Base-by-base conservation (phyloP, 345 rosid species). In the Cardamine resedifolia region DNA sequence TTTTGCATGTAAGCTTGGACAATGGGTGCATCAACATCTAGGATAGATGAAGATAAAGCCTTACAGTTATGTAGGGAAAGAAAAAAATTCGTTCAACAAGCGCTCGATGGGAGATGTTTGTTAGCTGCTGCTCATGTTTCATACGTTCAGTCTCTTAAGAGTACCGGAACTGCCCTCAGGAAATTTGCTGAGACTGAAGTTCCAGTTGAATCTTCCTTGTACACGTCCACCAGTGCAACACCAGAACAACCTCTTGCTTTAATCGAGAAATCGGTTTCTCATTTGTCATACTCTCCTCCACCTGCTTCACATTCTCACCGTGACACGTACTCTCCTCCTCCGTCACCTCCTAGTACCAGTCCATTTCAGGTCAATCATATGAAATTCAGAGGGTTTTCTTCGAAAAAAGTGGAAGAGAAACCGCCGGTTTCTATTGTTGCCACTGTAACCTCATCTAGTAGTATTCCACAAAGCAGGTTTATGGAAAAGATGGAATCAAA, bases 71-170 rank as follows among this genome's bases (percentile, higher is more conserved):
- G 99, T 78, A 84, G 94, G 6, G 98, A 90, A 61, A 87, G 99
- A 76, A 95, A 83, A 81, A 91, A 88, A 63, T 88, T 77, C 64
- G 88, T 95, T 14, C 77, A 84, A 76, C 98, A 90, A 82, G 96
- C 98, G 36, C 96, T 95, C 5, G 94, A 95, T 83, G 99, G 98
- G 15, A 83, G 98, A 76, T 90, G 92, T 71, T 84, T 88, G 53
- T 82, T 95, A 45, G 96, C 96, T 4, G 88, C 90, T 31, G 83
- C 96, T 71, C 99, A 95, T 44, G 76, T 86, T 58, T 73, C 83
- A 18, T 95, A 87, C 63, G 81, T 95, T 15, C 88, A 90, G 70
- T 86, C 94, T 11, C 83, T 95, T 33, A 87, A 72, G 76, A 91
- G 72, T 63, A 80, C 93, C 0, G 98, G 96, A 69, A 79, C 76